Conservation (phyloP, 2,329 filamentous ascomycete genomes). For the Gnomoniopsis sp. region DNA sequence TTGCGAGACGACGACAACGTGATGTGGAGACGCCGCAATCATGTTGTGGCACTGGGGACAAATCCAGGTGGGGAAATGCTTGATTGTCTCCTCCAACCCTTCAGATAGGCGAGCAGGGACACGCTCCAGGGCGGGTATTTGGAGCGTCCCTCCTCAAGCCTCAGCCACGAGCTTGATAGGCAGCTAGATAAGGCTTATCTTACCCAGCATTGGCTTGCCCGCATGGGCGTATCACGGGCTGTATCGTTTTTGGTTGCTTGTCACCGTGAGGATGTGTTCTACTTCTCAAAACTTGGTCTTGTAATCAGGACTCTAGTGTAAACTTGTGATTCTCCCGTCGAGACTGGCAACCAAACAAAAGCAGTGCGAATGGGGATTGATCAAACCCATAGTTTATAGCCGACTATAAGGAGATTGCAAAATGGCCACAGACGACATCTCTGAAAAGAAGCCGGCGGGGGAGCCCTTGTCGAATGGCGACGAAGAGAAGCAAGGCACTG, state of each 20-base stretch:
- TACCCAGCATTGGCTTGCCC: background rate
- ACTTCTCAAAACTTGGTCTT: too few relatives aligned
- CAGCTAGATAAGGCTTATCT: slow-evolving; percentile 14
- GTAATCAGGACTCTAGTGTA: too few relatives aligned
- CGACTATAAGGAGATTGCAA: too few relatives aligned
- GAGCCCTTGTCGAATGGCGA: slow-evolving; percentile 1
- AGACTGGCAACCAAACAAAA: background rate
- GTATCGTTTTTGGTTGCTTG: background rate
- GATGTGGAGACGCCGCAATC: background rate
- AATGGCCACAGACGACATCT: slow-evolving; percentile 4
- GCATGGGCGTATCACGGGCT: background rate
- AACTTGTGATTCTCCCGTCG: background rate
- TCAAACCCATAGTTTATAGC: too few relatives aligned
- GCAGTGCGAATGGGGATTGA: too few relatives aligned
- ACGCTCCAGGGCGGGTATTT: background rate
- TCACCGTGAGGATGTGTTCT: too few relatives aligned
- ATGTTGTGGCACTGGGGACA: background rate
- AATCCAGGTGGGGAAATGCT: background rate
- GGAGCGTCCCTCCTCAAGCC: background rate
- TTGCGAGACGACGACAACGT: background rate
- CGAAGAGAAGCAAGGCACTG: slow-evolving; percentile 12
- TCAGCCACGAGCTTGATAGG: slow-evolving; percentile 9
- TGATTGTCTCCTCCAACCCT: background rate
- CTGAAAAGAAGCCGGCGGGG: slow-evolving; percentile 1
- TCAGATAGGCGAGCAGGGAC: too few relatives aligned